Conservation (phyloP, 257 asterid genomes). For the Solanum chiquidenum region DNA sequence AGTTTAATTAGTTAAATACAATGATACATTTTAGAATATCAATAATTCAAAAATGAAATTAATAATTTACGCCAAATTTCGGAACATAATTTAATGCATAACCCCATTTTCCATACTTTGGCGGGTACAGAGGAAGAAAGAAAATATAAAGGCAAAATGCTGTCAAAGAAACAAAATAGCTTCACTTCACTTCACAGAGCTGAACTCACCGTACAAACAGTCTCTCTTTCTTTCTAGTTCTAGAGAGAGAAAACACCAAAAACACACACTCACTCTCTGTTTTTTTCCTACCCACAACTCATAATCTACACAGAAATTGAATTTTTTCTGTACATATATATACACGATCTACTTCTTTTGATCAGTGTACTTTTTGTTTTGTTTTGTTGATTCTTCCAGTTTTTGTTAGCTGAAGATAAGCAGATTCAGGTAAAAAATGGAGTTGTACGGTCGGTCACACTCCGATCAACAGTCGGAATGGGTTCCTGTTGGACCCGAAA, state of each 20-base stretch:
- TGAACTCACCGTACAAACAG: background rate
- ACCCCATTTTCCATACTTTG: background rate
- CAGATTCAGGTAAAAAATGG: slow-evolving; percentile 24
- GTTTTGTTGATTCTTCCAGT: background rate
- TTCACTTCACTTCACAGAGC: background rate
- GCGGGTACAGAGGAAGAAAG: background rate
- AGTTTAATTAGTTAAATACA: no score
- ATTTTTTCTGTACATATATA: background rate
- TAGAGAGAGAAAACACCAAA: background rate
- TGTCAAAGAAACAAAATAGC: background rate
- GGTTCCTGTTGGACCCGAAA: slow-evolving; percentile 17
- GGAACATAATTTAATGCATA: background rate
- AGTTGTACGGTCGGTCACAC: slow-evolving; percentile 27
- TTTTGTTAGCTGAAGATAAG: background rate
- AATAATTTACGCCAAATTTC: no score
- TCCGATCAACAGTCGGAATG: slow-evolving; percentile 36
- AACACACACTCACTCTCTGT: background rate
- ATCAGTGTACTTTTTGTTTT: background rate
- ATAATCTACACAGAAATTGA: background rate
- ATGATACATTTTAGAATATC: no score
- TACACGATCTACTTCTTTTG: background rate
- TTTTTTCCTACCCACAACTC: background rate
- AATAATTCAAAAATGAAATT: no score
- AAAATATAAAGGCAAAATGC: background rate
- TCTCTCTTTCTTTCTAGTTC: background rate